Conservation (phyloP, 352 stramenopile species). For the Peronosclerospora sorghi region DNA sequence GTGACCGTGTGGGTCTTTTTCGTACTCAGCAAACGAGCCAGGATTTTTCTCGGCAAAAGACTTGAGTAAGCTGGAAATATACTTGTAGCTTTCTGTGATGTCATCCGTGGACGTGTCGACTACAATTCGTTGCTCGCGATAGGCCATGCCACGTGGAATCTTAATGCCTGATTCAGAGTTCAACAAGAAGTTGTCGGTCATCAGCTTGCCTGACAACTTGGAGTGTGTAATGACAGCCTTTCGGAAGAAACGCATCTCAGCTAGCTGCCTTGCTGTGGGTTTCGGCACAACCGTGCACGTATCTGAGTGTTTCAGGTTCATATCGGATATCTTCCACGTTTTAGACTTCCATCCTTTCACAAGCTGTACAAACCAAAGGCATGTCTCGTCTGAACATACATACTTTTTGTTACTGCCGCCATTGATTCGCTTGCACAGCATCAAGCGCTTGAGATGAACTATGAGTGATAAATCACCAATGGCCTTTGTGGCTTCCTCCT, state of each 20-base stretch:
- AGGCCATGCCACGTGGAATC: constrained; percentile 59
- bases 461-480: constrained; percentile 71
- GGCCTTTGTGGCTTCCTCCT: constrained; percentile 65
- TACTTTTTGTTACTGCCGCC: constrained; percentile 84
- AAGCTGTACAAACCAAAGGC: constrained; percentile 69
- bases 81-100: constrained; percentile 73
- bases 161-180: constrained; percentile 54
- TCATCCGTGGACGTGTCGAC: constrained; percentile 64
- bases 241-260: constrained; percentile 69
- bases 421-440: constrained; percentile 72
- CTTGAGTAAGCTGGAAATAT: constrained; percentile 61
- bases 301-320: constrained; percentile 70
- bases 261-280: constrained; percentile 63
- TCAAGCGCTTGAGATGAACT: constrained; percentile 67
- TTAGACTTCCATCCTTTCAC: constrained; percentile 76
- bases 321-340: constrained; percentile 85
- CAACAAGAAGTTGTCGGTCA: constrained; percentile 72
- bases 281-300: constrained; percentile 51
- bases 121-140: constrained; percentile 53
- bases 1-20: constrained; percentile 46
- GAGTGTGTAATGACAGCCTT: constrained; percentile 66
- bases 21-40: constrained; percentile 43
- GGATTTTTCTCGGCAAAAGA: constrained; percentile 68
- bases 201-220: constrained; percentile 59
- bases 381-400: constrained; percentile 60